Conservation (phyloP, 148 eudicot genomes). For the Talinum fruticosum region DNA sequence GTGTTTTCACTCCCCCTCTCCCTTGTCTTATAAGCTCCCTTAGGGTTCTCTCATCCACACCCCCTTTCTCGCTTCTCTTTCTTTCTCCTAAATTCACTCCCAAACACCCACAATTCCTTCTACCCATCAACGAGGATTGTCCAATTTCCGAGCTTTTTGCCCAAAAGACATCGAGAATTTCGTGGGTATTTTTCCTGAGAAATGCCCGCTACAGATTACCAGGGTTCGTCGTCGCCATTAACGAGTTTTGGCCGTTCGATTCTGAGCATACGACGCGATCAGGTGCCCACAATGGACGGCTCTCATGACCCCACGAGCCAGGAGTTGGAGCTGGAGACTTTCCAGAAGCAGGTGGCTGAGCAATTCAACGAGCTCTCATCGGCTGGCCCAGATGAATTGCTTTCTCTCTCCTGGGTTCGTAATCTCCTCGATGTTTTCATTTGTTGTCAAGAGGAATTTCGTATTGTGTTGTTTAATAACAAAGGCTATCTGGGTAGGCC, state of each 20-base stretch:
- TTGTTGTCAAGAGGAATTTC: slow-evolving; percentile 68
- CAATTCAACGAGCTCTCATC: slow-evolving; percentile 41
- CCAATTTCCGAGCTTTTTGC: background rate
- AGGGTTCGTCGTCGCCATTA: slow-evolving; percentile 42
- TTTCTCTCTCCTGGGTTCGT: slow-evolving; percentile 65
- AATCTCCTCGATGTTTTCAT: slow-evolving; percentile 69
- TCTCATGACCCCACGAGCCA: slow-evolving; percentile 37
- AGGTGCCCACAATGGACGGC: slow-evolving; percentile 44
- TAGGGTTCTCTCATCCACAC: slow-evolving; percentile 30
- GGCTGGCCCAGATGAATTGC: slow-evolving; percentile 30
- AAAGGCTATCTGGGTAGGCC: slow-evolving; percentile 31
- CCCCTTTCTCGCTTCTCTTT: background rate
- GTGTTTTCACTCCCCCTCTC: slow-evolving; percentile 16
- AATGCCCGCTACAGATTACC: slow-evolving; percentile 73
- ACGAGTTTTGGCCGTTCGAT: slow-evolving; percentile 47
- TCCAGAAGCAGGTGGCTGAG: slow-evolving; percentile 57
- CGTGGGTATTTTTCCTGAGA: slow-evolving; percentile 30
- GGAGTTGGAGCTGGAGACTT: slow-evolving; percentile 48
- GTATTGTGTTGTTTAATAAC: slow-evolving; percentile 45
- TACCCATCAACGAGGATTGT: background rate
- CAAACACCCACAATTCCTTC: slow-evolving; percentile 17
- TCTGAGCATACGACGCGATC: slow-evolving; percentile 48
- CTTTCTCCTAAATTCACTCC: slow-evolving; percentile 9
- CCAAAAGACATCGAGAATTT: background rate
- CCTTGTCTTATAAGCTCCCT: background rate